phyloP scores from a whole-genome alignment of 2,329 filamentous ascomycete genomes.

The Trichoderma lentiforme region DNA sequence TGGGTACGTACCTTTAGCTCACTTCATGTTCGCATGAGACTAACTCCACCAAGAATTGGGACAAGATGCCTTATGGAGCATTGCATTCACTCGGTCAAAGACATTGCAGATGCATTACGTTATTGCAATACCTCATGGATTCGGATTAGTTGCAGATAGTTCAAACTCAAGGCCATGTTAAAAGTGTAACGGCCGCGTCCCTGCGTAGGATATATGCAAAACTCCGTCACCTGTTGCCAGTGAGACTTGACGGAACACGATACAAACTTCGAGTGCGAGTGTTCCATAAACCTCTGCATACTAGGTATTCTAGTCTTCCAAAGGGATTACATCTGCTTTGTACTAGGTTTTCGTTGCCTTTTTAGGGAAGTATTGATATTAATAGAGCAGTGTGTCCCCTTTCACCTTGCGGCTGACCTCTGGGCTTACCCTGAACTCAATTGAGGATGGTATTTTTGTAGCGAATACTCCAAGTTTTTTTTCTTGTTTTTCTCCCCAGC shows the following conservation, averaged over 20 bases:
- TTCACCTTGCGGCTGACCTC: neutral
- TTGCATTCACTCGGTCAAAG: neutral
- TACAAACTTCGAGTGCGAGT: neutral
- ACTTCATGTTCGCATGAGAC: neutral
- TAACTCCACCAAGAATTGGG: neutral
- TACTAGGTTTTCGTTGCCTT: accelerated
- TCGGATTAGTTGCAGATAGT: neutral
- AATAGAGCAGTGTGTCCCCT: neutral
- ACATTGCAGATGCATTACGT: neutral
- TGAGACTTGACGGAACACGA: neutral
- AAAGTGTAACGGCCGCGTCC: neutral
- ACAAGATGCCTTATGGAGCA: neutral
- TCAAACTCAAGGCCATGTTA: neutral
- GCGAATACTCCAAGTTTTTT: neutral
- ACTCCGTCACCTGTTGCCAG: neutral
- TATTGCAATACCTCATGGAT: neutral
- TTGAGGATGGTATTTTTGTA: no score
- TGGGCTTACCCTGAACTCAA: neutral
- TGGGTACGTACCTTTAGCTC: neutral
- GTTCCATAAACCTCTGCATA: neutral
- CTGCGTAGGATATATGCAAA: neutral
- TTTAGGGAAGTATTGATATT: neutral
- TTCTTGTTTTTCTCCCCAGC: neutral
- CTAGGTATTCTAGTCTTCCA: no score
- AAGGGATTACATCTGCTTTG: accelerated